Percentiles rank a stretch among this genome's conserved stretches.
Conservation (phyloP, 1,284 basidiomycete species). For the Cryptococcus amylolentus region DNA sequence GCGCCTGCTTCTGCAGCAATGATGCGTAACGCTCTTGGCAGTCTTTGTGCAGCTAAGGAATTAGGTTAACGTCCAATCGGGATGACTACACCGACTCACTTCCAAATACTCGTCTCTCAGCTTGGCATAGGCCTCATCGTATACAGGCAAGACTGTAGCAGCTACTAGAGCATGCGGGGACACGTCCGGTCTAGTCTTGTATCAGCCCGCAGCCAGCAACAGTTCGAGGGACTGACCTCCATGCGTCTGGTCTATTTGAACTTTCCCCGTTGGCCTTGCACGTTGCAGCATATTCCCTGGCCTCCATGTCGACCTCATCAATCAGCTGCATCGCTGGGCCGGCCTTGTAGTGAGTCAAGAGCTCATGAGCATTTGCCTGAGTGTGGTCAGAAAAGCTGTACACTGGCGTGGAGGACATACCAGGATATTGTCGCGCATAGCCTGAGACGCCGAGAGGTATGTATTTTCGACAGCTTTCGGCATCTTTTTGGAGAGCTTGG, state of each 20-base stretch:
- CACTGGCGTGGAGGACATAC: constrained; percentile 17
- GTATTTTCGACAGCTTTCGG: constrained; percentile 29
- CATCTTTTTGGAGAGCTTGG: constrained; percentile 27
- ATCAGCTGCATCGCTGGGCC: constrained; percentile 29
- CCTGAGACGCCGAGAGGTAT: constrained; percentile 23
- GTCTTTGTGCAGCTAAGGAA: constrained; percentile 28
- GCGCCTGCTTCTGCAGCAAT: constrained; percentile 37
- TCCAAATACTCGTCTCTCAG: constrained; percentile 42
- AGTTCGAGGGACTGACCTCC: constrained; percentile 31
- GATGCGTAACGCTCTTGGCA: constrained; percentile 29
- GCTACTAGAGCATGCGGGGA: constrained; percentile 38
- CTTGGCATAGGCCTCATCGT: constrained; percentile 40
- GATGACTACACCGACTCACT: constrained; percentile 17
- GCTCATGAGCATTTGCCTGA: constrained; percentile 23
- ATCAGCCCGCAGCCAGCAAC: neutral
- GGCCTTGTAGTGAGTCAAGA: constrained; percentile 38
- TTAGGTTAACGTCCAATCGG: neutral
- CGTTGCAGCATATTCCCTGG: constrained; percentile 19
- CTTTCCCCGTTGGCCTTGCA: constrained; percentile 5
- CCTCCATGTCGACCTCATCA: constrained; percentile 37
- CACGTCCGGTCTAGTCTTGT: constrained; percentile 30
- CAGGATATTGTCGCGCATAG: constrained; percentile 30
- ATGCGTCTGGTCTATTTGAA: constrained; percentile 30
- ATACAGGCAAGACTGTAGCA: constrained; percentile 37
- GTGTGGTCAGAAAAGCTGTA: neutral